Base-by-base conservation (phyloP, 768 basidiomycete species). In the Tephrocybe sp. region DNA sequence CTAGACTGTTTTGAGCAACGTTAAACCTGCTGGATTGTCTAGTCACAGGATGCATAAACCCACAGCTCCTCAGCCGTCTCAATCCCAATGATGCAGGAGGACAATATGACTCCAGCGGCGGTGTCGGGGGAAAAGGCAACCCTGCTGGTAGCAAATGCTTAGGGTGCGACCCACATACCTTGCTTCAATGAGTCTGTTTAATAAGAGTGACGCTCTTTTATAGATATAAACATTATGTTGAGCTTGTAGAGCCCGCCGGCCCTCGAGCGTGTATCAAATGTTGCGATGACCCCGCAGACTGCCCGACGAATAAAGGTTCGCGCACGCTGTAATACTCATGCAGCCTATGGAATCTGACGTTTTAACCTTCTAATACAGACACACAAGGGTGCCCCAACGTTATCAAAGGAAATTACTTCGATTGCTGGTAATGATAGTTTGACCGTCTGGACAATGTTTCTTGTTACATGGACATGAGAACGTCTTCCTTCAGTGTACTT, bases 21-120 rank as follows among this genome's bases (percentile, higher is more conserved):
- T 13, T 37, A 25, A 1, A 41, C 22, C 7, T 45, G 8, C 16
- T 12, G 4, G 40, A 48, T 37, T 42, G 27, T 38, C 29, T 31
- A 81, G 80, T 82, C 40, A 82, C 80, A 0, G 80, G 80, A 5
- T 82, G 80, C 52, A 81, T 82, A 43, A 63, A 69, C 15, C 73
- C 79, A 0, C 61, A 55, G 30, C 59, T 62, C n/a, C 62, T 80
- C 23, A 65, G 61, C 54, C 65, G 78, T 2, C 59, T 82, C 21
- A 77, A 79, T 55, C 61, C 72, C 1, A 59, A 63, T 40, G 80
- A 82, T 55, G 61, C 57, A 1, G 80, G 80, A 9, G 80, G 80
- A 1, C 78, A 82, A 56, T 82, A 82, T 57, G 79, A 80, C 59
- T 80, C 79, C 21, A 78, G 74, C 50, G 80, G 80, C 22, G 80